Conservation (phyloP, 1,284 basidiomycete species). For the Microbotryum scabiosae region DNA sequence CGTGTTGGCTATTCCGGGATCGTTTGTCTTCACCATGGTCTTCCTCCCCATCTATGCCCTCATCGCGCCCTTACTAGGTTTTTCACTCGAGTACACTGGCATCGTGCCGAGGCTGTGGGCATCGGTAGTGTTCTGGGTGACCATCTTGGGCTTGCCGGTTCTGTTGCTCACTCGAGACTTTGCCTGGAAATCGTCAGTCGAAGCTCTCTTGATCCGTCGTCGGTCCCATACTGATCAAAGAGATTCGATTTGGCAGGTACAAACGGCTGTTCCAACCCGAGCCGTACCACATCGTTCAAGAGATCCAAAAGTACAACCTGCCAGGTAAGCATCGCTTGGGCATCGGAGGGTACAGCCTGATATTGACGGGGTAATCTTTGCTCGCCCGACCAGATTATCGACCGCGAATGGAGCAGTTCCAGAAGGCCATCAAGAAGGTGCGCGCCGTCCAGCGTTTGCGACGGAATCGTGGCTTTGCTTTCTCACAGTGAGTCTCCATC, state of each 20-base stretch:
- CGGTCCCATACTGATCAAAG: not conserved
- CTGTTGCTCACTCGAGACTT: slow-evolving; percentile 85
- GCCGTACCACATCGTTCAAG: slow-evolving; percentile 95
- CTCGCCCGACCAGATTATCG: slow-evolving; percentile 78
- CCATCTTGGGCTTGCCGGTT: slow-evolving; percentile 75
- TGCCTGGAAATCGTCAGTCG: slow-evolving; percentile 82
- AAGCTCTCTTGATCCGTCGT: not conserved
- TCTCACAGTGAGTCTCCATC: slow-evolving; percentile 56
- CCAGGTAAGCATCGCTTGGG: slow-evolving; percentile 5
- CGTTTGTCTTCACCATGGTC: slow-evolving; percentile 87
- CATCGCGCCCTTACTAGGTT: slow-evolving; percentile 71
- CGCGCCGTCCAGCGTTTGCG: slow-evolving; percentile 91
- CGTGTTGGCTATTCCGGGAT: slow-evolving; percentile 80
- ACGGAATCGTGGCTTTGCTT: slow-evolving; percentile 86
- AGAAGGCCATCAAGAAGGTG: slow-evolving; percentile 86
- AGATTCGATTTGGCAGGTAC: slow-evolving; percentile 51
- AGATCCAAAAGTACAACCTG: slow-evolving; percentile 45
- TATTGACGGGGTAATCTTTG: not conserved
- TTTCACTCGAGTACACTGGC: slow-evolving; percentile 80
- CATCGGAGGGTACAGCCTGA: not conserved
- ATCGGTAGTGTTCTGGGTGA: slow-evolving; percentile 79
- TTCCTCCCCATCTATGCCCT: slow-evolving; percentile 86
- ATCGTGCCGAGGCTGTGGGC: slow-evolving; percentile 85
- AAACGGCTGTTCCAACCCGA: slow-evolving; percentile 80
- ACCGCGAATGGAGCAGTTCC: slow-evolving; percentile 85